Conservation (phyloP, 768 basidiomycete species). For the Megacollybia marginata region DNA sequence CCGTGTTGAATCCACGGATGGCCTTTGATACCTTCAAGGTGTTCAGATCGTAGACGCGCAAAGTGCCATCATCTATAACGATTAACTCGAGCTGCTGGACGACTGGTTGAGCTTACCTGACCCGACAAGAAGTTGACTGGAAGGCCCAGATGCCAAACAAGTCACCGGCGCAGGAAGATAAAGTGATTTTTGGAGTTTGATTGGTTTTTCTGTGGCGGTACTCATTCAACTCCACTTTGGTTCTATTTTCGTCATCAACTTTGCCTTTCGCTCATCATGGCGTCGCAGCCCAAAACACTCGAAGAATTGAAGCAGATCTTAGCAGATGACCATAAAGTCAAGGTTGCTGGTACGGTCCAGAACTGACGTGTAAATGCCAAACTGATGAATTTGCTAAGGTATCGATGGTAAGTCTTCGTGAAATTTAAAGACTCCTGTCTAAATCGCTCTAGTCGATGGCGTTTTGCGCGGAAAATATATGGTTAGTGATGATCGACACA, state of each 20-base stretch:
- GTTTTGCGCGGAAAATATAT: conserved; percentile 93
- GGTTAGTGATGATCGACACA: conserved; percentile 31
- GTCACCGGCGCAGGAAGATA: conserved; percentile 45
- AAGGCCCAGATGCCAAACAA: conserved; percentile 41
- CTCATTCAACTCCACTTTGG: too few relatives aligned
- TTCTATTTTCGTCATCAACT: neutral
- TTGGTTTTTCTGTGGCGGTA: neutral
- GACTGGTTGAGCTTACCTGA: conserved; percentile 38
- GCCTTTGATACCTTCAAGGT: conserved; percentile 57
- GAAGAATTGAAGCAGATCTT: conserved; percentile 53
- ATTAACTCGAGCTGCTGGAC: conserved; percentile 1
- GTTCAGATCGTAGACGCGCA: conserved; percentile 59
- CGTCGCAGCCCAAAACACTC: conserved; percentile 13
- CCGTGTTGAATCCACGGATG: conserved; percentile 44
- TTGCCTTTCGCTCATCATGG: neutral
- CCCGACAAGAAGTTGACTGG: conserved; percentile 48
- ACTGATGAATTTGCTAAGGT: conserved; percentile 22
- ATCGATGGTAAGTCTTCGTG: conserved; percentile 54
- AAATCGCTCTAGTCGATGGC: conserved; percentile 65
- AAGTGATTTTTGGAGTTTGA: conserved; percentile 18
- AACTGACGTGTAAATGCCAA: neutral
- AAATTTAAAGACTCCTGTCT: conserved; percentile 2
- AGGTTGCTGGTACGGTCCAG: conserved; percentile 72
- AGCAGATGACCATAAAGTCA: conserved; percentile 70
- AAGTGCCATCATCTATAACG: conserved; percentile 54